Percentiles rank a stretch among this genome's conserved stretches.
phyloP scores from a whole-genome alignment of 202 grass and related monocot genomes.

The Setaria italica region DNA sequence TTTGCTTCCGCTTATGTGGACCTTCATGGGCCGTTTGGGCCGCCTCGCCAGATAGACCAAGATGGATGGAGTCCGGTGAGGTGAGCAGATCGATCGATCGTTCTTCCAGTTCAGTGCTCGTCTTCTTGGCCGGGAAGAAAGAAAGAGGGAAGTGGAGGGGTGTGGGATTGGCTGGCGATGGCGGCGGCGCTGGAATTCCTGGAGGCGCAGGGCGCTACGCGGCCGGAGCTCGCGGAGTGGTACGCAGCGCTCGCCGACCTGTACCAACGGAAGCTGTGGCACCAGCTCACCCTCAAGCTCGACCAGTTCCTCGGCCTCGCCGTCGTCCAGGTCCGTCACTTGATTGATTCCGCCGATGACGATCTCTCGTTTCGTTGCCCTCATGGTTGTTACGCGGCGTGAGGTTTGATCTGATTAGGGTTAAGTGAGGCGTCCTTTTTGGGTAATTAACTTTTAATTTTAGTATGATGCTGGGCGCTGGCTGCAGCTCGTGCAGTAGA shows the following conservation, averaged over 20 bases:
- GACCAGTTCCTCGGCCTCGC: slow-evolving; percentile 74
- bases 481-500: background rate
- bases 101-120: background rate
- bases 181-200: slow-evolving; percentile 57
- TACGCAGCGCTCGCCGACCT: slow-evolving; percentile 59
- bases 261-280: slow-evolving; percentile 71
- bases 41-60: too few relatives aligned
- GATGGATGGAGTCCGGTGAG: too few relatives aligned
- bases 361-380: background rate
- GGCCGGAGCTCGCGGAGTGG: slow-evolving; percentile 69
- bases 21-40: background rate
- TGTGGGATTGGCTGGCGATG: slow-evolving; percentile 25
- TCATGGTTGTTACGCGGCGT: background rate
- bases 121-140: slow-evolving; percentile 53
- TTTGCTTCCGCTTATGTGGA: background rate
- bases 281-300: slow-evolving; percentile 76
- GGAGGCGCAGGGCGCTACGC: slow-evolving; percentile 56
- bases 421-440: background rate
- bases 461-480: background rate
- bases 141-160: background rate
- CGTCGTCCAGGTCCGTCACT: slow-evolving; percentile 52
- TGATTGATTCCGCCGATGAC: background rate
- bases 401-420: slow-evolving; percentile 7
- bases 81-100: background rate
- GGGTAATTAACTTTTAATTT: background rate